A percentile compares a stretch with the other conserved stretches of the same genome.
Evolutionary conservation across 2,329 filamentous ascomycete species (phyloP).

Genomic region (Tolypocladium ovalisporum): DNA sequence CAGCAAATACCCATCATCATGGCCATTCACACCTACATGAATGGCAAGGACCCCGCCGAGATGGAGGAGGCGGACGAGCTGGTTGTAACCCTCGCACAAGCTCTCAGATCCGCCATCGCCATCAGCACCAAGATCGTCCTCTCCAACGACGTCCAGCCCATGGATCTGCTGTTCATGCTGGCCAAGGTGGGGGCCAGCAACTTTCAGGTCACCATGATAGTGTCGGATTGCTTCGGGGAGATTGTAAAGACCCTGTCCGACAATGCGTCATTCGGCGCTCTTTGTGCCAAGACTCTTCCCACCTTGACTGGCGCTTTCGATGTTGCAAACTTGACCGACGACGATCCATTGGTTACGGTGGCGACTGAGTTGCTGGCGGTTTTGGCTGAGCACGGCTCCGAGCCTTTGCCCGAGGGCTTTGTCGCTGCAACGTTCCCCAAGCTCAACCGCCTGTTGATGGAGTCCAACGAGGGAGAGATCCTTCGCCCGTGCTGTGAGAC

Average conservation of each 20-base stretch:
- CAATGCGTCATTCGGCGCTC: conserved; percentile 57
- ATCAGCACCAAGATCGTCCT: conserved; percentile 68
- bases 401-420: conserved; percentile 79
- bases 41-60: conserved; percentile 69
- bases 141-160: conserved; percentile 58
- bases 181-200: conserved; percentile 82
- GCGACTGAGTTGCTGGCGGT: conserved; percentile 76
- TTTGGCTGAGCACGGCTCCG: conserved; percentile 69
- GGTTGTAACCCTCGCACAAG: conserved; percentile 80
- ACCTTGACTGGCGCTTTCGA: conserved; percentile 84
- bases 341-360: conserved; percentile 75
- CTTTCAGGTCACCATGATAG: conserved; percentile 80
- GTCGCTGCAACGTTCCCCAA: conserved; percentile 80
- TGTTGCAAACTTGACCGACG: conserved; percentile 72
- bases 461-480: conserved; percentile 76
- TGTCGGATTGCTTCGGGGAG: conserved; percentile 86
- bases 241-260: conserved; percentile 61
- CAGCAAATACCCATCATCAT: conserved; percentile 50
- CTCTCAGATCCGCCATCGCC: conserved; percentile 70
- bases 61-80: conserved; percentile 85
- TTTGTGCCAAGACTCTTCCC: conserved; percentile 80
- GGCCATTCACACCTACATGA: conserved; percentile 64
- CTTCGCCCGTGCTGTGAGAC: conserved; percentile 77
- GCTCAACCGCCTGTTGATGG: conserved; percentile 70
- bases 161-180: conserved; percentile 78